Evolutionary conservation across 805 yeast species (phyloP), one percentile per base, ranked within the genome.

Genomic region (Maudiozyma pseudohumilis): DNA sequence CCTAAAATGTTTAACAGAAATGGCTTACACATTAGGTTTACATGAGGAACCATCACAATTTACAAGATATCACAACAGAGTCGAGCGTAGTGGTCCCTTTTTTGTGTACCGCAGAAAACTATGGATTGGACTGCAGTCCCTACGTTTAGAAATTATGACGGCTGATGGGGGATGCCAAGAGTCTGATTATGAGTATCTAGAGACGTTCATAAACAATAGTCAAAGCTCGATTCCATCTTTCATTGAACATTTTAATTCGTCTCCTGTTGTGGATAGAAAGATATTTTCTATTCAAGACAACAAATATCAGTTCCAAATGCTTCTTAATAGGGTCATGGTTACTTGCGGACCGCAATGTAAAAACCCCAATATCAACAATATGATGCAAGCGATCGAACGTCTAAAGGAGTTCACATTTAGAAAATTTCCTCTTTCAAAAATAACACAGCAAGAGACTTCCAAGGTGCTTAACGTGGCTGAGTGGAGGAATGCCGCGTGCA

Each of bases 61-160:
- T 27, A 11, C 39, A n/a, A 29, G 43, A 21, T 40, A 40, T 25
- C 12, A 17, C 3, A n/a, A 24, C 24, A 29, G 38, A 21, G 17
- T 20, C 24, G 24, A 13, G 13, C 26, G 38, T 16, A 15, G 13
- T 18, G 26, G 27, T 11, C 19, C 37, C 6, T 32, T 28, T 10
- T 32, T 31, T 18, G 31, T 21, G 22, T 35, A 35, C 28, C 34
- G 46, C 34, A 27, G 46, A 18, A 40, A 40, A 31, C 19, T 40
- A 25, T 40, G 43, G 43, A 25, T 40, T 11, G 43, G 43, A 9
- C 20, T 40, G 8, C 43, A 40, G 29, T 38, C 35, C n/a, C 19
- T 40, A n/a, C 33, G 23, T n/a, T 22, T 38, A 8, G 35, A 38
- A 30, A 30, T 38, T 11, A 32, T 28, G 12, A 25, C 35, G 6